These are phyloP conservation scores for Pythium brachiatum DNA, from an alignment of 352 stramenopile genomes.

Conservation along the genomic window DNA sequence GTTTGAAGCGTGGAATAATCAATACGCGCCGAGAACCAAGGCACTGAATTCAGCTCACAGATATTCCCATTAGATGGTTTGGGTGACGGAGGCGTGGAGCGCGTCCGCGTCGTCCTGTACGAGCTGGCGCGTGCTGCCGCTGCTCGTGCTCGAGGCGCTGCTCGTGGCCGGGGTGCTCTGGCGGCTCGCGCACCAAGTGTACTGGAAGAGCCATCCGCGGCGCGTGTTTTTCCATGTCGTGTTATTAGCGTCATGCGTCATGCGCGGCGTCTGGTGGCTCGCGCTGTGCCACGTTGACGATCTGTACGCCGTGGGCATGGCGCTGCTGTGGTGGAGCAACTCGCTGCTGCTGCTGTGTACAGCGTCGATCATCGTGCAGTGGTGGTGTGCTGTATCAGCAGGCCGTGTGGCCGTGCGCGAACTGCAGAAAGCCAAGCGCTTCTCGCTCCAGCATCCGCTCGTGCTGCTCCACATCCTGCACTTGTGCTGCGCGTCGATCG, in stretches of 20 bases:
- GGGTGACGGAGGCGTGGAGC: constrained; percentile 15
- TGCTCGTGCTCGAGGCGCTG: constrained; percentile 43
- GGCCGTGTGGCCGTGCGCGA: constrained; percentile 49
- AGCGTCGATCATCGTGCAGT: constrained; percentile 66
- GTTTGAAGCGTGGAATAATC: background rate
- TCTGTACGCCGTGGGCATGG: constrained; percentile 34
- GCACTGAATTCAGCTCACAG: no score
- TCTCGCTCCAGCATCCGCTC: constrained; percentile 53
- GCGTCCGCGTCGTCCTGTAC: constrained; percentile 31
- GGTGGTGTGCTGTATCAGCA: constrained; percentile 53
- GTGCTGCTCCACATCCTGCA: constrained; percentile 59
- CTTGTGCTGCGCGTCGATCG: constrained; percentile 34
- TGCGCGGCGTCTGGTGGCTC: constrained; percentile 23
- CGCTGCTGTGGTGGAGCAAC: constrained; percentile 57
- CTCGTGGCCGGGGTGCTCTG: constrained; percentile 45
- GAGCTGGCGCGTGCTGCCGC: constrained; percentile 45
- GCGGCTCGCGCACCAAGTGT: constrained; percentile 57
- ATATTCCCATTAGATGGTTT: no score
- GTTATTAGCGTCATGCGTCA: constrained; percentile 15
- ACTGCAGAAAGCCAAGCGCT: constrained; percentile 42
- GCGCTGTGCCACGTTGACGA: constrained; percentile 19
- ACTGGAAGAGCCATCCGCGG: constrained; percentile 55
- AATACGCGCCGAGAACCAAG: no score
- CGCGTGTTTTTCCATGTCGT: constrained; percentile 62
- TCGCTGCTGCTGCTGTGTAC: constrained; percentile 66